These are phyloP conservation scores for Penicillium mononematosum DNA, from an alignment of 495 filamentous ascomycete genomes.

Conservation along the genomic window DNA sequence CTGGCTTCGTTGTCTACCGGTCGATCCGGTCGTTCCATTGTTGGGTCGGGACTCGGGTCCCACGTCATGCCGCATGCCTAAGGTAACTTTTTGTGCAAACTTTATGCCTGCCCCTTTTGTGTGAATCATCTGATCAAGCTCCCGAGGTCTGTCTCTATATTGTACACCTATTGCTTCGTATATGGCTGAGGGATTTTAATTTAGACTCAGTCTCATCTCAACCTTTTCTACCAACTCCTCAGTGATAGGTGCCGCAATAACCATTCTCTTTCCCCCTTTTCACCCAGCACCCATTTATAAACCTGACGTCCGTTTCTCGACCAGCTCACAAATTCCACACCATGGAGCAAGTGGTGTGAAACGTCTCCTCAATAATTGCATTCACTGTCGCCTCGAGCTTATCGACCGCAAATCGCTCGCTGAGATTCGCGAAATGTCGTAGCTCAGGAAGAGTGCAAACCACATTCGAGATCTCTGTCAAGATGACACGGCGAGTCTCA, in stretches of 20 bases:
- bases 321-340: conserved; percentile 63
- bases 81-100: not conserved
- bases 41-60: not conserved
- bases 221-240: conserved; percentile 10
- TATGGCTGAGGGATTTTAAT: not conserved
- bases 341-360: conserved; percentile 67
- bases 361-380: conserved; percentile 52
- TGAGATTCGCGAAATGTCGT: too few relatives aligned
- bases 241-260: conserved; percentile 26
- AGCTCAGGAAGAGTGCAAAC: too few relatives aligned
- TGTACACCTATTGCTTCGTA: not conserved
- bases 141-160: not conserved
- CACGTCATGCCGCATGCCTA: not conserved
- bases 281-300: conserved; percentile 73
- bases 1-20: not conserved
- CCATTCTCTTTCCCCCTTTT: conserved; percentile 56
- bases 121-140: not conserved
- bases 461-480: conserved; percentile 46
- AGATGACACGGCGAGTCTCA: conserved; percentile 49
- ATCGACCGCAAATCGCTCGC: too few relatives aligned
- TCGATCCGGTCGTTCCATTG: not conserved
- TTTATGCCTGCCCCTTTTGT: not conserved
- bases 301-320: conserved; percentile 66
- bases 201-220: not conserved
- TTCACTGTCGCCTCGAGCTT: conserved; percentile 13